Evolutionary conservation across 225 moss, liverwort and hornwort genomes (phyloP).

Genomic region (Sphagnum contortum): DNA sequence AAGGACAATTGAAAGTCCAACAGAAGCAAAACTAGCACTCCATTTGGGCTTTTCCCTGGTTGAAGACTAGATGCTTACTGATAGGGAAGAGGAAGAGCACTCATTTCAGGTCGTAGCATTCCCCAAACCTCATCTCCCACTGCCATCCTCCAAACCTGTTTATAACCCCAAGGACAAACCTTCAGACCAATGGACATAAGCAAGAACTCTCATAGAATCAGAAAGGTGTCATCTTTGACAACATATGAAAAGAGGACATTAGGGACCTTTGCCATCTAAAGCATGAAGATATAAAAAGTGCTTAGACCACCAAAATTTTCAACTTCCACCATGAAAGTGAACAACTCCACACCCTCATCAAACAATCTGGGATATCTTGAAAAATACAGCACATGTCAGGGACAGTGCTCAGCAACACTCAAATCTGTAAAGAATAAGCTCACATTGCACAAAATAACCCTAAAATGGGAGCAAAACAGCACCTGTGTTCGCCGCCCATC

Average conservation of each 20-base stretch:
- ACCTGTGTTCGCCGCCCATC: slow-evolving; percentile 62
- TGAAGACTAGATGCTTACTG: slow-evolving; percentile 26
- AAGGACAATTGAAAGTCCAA: too few relatives aligned
- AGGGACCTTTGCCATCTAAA: too few relatives aligned
- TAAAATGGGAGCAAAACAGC: not conserved
- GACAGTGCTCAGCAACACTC: too few relatives aligned
- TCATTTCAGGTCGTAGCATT: slow-evolving; percentile 62
- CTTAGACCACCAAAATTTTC: not conserved
- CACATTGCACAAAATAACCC: too few relatives aligned
- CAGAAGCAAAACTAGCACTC: not conserved
- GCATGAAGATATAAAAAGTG: not conserved
- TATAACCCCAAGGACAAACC: not conserved
- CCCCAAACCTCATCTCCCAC: slow-evolving; percentile 33
- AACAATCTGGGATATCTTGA: too few relatives aligned
- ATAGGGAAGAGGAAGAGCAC: slow-evolving; percentile 46
- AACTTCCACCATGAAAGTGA: too few relatives aligned
- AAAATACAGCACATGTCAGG: too few relatives aligned
- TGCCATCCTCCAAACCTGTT: slow-evolving; percentile 52
- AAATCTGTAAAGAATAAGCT: too few relatives aligned
- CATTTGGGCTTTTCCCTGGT: not conserved
- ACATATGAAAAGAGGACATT: not conserved
- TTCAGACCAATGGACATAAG: not conserved
- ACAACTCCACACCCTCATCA: too few relatives aligned
- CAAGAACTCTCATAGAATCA: not conserved
- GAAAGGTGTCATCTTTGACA: not conserved